Evolutionary conservation across 148 eudicot species (phyloP), one percentile per base, ranked within the genome.

Genomic region (Pharnaceum exiguum): DNA sequence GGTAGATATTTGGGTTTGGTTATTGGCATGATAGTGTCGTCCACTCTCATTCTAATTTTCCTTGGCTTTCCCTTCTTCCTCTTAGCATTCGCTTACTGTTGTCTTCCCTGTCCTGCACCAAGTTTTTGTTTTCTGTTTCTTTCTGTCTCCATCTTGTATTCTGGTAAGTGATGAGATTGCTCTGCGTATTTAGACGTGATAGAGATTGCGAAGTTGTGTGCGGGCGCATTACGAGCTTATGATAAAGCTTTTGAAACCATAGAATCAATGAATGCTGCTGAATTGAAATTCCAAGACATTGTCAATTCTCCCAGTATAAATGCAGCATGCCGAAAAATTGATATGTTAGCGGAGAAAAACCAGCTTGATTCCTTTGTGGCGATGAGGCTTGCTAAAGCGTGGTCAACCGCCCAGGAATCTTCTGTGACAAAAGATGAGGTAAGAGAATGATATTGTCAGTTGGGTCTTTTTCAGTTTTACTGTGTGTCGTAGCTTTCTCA

Each of bases 401-500:
- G 94, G 90, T 81, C 98, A 52, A 76, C 85, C 74, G 86, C 88
- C 62, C 83, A 91, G 74, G 98, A 88, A 66, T 67, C 98, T 12
- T 71, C 70, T 83, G 79, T 91, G 85, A 68, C 68, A 62, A 83
- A 88, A 71, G 90, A 83, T 38, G 96, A 91, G 90, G 98, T 88
- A 76, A 67, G 40, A 3, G 42, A 36, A 44, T 30, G 31, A 18
- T 57, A 30, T 33, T 42, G 21, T 53, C 9, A 46, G 39, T 37
- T 44, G 19, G 59, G 23, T 5, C 51, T 33, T 28, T 26, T 35
- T 51, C 52, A 8, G 17, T 57, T 51, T 26, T 23, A 39, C 12
- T 15, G 13, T 13, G 25, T 43, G 7, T n/a, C 8, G 7, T 49
- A 49, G 17, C 21, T 3, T 17, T 35, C 47, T 35, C 22, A 29